A percentile compares a stretch with the other conserved stretches of the same genome.
phyloP scores from a whole-genome alignment of 495 filamentous ascomycete genomes.

The Daldinia concentrica region DNA sequence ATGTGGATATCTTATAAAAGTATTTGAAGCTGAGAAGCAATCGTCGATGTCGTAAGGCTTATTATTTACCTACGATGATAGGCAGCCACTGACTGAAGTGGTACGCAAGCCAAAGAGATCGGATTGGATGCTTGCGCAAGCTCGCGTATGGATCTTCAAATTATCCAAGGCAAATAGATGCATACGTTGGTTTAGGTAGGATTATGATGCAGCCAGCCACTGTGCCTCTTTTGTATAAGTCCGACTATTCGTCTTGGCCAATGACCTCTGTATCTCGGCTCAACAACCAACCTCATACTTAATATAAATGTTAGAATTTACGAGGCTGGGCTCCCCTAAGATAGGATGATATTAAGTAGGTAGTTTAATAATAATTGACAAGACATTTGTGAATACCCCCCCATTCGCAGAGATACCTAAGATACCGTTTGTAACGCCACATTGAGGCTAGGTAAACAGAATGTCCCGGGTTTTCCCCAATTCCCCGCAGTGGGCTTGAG shows the following conservation, averaged over 20 bases:
- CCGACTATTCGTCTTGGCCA: neutral
- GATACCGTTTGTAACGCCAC: too few relatives aligned
- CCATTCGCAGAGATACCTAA: too few relatives aligned
- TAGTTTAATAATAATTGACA: too few relatives aligned
- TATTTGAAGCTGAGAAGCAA: neutral
- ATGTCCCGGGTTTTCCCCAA: too few relatives aligned
- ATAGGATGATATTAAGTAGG: too few relatives aligned
- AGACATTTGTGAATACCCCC: too few relatives aligned
- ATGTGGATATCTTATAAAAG: neutral
- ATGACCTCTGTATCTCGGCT: neutral
- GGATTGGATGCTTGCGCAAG: neutral
- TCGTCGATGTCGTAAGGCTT: neutral
- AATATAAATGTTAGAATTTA: too few relatives aligned
- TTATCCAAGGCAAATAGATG: neutral
- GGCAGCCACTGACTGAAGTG: neutral
- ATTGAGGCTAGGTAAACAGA: too few relatives aligned
- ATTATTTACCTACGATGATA: neutral
- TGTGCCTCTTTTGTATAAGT: constrained; percentile 1
- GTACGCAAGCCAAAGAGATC: neutral
- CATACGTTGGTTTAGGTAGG: neutral
- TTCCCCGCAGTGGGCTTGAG: too few relatives aligned
- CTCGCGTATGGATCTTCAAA: neutral
- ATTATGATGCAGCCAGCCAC: neutral
- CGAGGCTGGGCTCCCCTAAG: too few relatives aligned
- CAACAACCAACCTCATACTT: neutral